Conservation (phyloP, 805 yeast genomes). For the Wickerhamomyces strasburgensis region DNA sequence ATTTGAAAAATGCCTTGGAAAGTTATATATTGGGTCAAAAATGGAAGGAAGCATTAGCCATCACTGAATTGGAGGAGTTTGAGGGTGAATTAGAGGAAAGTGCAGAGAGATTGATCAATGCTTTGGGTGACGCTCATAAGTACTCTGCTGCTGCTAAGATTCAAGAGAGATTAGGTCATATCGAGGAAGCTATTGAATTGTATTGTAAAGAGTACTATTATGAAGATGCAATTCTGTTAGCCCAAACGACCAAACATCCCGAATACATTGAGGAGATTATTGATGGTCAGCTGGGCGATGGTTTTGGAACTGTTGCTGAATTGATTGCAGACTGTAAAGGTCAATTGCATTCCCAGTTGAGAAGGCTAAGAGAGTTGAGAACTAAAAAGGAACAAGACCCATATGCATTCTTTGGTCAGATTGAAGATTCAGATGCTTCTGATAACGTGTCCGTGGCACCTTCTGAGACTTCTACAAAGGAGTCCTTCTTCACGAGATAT, state of each 20-base stretch:
- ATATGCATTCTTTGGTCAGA: slow-evolving; percentile 71
- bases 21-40: slow-evolving; percentile 63
- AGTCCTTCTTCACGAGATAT: slow-evolving; percentile 90
- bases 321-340: slow-evolving; percentile 88
- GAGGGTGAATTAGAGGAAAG: slow-evolving; percentile 37
- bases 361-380: slow-evolving; percentile 79
- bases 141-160: slow-evolving; percentile 80
- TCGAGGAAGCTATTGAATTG: slow-evolving; percentile 56
- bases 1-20: slow-evolving; percentile 57
- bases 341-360: slow-evolving; percentile 79
- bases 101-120: slow-evolving; percentile 55
- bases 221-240: slow-evolving; percentile 70
- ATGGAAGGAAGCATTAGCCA: slow-evolving; percentile 81
- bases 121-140: slow-evolving; percentile 61
- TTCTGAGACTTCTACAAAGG: slow-evolving; percentile 87
- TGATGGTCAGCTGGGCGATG: slow-evolving; percentile 77
- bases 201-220: slow-evolving; percentile 73
- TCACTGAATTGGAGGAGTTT: slow-evolving; percentile 41
- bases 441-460: slow-evolving; percentile 95
- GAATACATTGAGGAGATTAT: slow-evolving; percentile 54
- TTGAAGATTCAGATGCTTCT: slow-evolving; percentile 61
- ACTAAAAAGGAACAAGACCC: slow-evolving; percentile 82
- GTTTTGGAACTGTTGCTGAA: slow-evolving; percentile 84
- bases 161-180: slow-evolving; percentile 56
- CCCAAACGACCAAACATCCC: slow-evolving; percentile 36